phyloP scores from a whole-genome alignment of 441 rosid species.

The Macaranga tanarius region DNA sequence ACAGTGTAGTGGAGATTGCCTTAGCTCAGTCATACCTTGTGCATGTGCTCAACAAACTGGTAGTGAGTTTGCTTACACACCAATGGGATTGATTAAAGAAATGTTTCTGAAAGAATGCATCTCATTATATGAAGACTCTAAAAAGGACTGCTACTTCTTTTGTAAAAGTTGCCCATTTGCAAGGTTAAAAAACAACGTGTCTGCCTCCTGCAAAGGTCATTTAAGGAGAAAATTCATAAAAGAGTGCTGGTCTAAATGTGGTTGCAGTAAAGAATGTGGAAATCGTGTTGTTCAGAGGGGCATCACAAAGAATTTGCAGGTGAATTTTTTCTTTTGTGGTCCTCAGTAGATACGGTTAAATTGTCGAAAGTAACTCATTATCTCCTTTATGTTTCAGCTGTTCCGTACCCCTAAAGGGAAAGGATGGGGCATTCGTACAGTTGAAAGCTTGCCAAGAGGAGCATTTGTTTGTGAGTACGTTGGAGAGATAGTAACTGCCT shows the following conservation, averaged over 20 bases:
- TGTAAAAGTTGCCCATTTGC: conserved; percentile 18
- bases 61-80: conserved; percentile 19
- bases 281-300: conserved; percentile 29
- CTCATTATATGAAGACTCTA: background rate
- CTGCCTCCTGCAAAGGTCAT: conserved; percentile 17
- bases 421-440: conserved; percentile 20
- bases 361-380: too few relatives aligned
- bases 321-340: background rate
- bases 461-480: conserved; percentile 17
- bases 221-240: conserved; percentile 13
- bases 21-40: conserved; percentile 15
- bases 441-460: conserved; percentile 12
- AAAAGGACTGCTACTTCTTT: background rate
- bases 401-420: conserved; percentile 17
- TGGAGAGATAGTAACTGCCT: conserved; percentile 16
- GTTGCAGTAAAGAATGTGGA: conserved; percentile 19
- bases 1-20: conserved; percentile 12
- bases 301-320: conserved; percentile 16
- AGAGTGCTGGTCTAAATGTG: conserved; percentile 27
- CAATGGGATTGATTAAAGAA: conserved; percentile 17
- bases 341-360: background rate
- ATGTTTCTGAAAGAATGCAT: conserved; percentile 15
- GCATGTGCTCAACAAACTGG: conserved; percentile 19
- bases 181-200: background rate
- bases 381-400: conserved; percentile 7